Evolutionary conservation across 2,329 filamentous ascomycete genomes (phyloP).

Genomic region (Pyricularia sp.): DNA sequence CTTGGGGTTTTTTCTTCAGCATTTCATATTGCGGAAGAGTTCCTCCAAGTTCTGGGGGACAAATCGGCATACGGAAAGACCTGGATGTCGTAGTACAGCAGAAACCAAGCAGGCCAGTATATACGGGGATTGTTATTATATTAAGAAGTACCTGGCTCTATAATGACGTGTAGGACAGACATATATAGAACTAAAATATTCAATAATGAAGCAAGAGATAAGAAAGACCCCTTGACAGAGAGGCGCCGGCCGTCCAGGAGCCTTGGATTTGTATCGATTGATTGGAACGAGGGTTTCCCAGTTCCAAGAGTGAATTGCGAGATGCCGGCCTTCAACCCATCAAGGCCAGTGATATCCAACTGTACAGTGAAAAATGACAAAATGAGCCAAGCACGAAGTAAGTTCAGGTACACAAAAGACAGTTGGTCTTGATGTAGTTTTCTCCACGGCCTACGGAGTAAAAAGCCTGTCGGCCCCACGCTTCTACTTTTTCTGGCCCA

Average conservation of each 20-base stretch:
- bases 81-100: background rate
- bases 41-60: constrained; percentile 28
- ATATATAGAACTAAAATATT: too few relatives aligned
- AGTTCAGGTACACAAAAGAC: too few relatives aligned
- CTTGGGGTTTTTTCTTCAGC: background rate
- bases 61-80: constrained; percentile 27
- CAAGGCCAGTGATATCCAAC: too few relatives aligned
- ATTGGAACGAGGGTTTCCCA: too few relatives aligned
- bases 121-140: background rate
- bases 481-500: background rate
- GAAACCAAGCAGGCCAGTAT: background rate
- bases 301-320: too few relatives aligned
- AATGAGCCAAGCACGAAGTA: too few relatives aligned
- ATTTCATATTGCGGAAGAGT: constrained; percentile 30
- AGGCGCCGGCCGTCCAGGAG: too few relatives aligned
- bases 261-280: too few relatives aligned
- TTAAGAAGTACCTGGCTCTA: background rate
- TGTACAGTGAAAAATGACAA: too few relatives aligned
- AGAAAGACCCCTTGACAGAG: background rate
- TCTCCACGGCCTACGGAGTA: background rate
- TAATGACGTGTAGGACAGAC: background rate
- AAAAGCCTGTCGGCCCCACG: background rate
- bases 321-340: too few relatives aligned
- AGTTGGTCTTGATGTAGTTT: background rate
- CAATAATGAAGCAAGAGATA: background rate